These are phyloP conservation scores for Verticillium nubilum DNA, from an alignment of 2,329 filamentous ascomycete species.

Conservation along the genomic window DNA sequence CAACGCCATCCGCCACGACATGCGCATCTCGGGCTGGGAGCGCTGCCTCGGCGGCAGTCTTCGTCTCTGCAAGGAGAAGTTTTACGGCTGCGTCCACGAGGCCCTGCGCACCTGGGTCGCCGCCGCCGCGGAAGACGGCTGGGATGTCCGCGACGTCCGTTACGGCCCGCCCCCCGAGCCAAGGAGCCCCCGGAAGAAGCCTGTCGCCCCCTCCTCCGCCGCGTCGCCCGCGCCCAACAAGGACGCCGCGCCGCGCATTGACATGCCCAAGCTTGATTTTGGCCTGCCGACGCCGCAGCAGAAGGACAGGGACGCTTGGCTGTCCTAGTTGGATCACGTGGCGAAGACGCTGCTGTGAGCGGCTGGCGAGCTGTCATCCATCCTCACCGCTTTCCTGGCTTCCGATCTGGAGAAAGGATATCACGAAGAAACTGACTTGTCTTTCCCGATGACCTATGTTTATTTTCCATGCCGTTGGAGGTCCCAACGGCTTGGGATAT, in stretches of 20 bases:
- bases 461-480: constrained; percentile 3
- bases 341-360: not conserved
- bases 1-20: constrained; percentile 70
- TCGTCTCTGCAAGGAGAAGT: constrained; percentile 94
- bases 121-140: constrained; percentile 80
- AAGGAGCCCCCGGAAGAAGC: constrained; percentile 41
- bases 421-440: not conserved
- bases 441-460: not conserved
- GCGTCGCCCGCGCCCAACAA: constrained; percentile 27
- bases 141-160: constrained; percentile 76
- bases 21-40: constrained; percentile 84
- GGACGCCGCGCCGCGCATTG: constrained; percentile 55
- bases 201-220: constrained; percentile 22
- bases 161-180: constrained; percentile 55
- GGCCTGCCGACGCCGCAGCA: constrained; percentile 24
- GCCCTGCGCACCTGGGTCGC: constrained; percentile 85
- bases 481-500: not conserved
- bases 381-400: not conserved
- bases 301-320: constrained; percentile 24
- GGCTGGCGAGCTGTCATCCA: not conserved
- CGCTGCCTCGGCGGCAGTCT: constrained; percentile 80
- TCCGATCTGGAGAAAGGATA: not conserved
- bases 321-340: constrained; percentile 1
- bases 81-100: constrained; percentile 89
- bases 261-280: constrained; percentile 53